Percentiles rank a stretch among this genome's conserved stretches.
These are phyloP conservation scores for Mycena capillaripes DNA, from an alignment of 768 basidiomycete species.

Conservation along the genomic window DNA sequence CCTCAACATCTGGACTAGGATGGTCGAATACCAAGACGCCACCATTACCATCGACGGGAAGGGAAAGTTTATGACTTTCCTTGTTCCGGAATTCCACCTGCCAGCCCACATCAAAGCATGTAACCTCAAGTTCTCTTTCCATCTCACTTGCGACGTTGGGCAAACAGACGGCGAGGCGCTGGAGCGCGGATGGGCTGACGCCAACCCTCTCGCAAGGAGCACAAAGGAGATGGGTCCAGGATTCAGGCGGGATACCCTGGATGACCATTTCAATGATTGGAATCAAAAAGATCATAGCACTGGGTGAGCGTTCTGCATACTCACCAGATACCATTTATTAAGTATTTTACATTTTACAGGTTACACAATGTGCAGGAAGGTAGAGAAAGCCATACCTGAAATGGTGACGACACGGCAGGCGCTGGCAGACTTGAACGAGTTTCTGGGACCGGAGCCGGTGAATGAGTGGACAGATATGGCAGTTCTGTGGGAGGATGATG, in stretches of 20 bases:
- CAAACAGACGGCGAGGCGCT: neutral
- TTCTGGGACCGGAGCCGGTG: neutral
- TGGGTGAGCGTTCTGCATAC: neutral
- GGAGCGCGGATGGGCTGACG: neutral
- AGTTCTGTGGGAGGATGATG: neutral
- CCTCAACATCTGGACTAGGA: neutral
- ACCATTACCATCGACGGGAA: neutral
- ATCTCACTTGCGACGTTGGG: neutral
- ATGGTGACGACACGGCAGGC: neutral
- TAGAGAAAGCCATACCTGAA: neutral
- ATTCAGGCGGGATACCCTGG: neutral
- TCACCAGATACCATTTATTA: neutral
- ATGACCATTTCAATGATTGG: neutral
- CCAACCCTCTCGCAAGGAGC: neutral
- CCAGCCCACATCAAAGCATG: neutral
- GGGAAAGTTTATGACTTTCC: neutral
- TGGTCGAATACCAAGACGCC: neutral
- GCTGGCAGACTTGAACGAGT: neutral
- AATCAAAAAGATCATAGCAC: neutral
- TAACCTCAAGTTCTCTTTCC: neutral
- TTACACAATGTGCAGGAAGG: neutral
- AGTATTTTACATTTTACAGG: neutral
- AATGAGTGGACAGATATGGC: slow-evolving; percentile 8
- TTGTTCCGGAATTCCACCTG: neutral
- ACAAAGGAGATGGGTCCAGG: neutral